Evolutionary conservation across 2,329 filamentous ascomycete species (phyloP).

Genomic region (Xylariales sp.): DNA sequence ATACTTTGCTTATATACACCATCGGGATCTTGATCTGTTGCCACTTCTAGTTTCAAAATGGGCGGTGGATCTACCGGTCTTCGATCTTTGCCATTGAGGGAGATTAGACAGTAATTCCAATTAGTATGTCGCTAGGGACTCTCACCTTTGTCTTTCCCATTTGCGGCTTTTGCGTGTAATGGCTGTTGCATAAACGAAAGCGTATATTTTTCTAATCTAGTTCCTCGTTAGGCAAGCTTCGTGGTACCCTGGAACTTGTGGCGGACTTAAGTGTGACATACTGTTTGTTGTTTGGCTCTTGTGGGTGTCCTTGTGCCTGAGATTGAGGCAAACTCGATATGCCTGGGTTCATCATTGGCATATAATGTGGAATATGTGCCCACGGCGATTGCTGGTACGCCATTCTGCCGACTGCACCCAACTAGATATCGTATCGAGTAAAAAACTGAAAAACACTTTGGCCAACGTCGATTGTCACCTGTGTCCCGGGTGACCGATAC

Average conservation of each 20-base stretch:
- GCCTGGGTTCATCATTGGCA: conserved; percentile 45
- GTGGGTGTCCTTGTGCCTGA: conserved; percentile 43
- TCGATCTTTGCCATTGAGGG: conserved; percentile 65
- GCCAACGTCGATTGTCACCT: conserved; percentile 1
- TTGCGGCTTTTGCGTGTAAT: conserved; percentile 48
- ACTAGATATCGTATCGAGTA: conserved; percentile 4
- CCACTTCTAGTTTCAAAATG: conserved; percentile 76
- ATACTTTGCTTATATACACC: conserved; percentile 68
- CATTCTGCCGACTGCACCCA: conserved; percentile 36
- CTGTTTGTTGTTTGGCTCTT: conserved; percentile 42
- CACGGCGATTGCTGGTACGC: conserved; percentile 47
- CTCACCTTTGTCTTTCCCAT: conserved; percentile 51
- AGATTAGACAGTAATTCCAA: conserved; percentile 21
- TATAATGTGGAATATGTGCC: conserved; percentile 44
- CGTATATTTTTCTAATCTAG: conserved; percentile 45
- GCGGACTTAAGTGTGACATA: conserved; percentile 34
- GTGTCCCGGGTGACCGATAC: background rate
- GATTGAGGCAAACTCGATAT: conserved; percentile 43
- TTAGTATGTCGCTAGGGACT: background rate
- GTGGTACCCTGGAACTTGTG: background rate
- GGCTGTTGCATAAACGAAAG: conserved; percentile 49
- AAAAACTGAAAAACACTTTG: background rate
- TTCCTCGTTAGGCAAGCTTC: conserved; percentile 20
- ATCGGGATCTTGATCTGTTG: conserved; percentile 58
- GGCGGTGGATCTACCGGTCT: conserved; percentile 91